Conservation (phyloP, 306 rosid species). For the Lotus japonicus region DNA sequence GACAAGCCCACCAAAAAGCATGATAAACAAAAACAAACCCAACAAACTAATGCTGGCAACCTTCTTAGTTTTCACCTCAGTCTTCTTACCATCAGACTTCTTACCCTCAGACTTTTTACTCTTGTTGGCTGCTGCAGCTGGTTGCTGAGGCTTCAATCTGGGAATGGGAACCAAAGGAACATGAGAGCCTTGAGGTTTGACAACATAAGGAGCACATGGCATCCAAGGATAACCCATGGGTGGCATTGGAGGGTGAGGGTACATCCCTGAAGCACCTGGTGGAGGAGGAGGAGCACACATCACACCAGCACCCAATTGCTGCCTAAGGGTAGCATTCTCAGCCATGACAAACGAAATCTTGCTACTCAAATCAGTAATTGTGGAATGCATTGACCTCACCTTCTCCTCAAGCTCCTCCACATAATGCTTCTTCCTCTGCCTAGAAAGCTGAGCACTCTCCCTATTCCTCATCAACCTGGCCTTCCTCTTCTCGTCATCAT, state of each 20-base stretch:
- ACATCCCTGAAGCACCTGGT: slow-evolving; percentile 58
- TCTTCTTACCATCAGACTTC: slow-evolving; percentile 50
- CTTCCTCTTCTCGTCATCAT: slow-evolving; percentile 62
- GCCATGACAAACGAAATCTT: slow-evolving; percentile 68
- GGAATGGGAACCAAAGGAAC: slow-evolving; percentile 93
- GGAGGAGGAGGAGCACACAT: slow-evolving; percentile 59
- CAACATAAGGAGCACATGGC: slow-evolving; percentile 68
- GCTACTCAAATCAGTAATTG: slow-evolving; percentile 68
- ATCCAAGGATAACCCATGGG: slow-evolving; percentile 79
- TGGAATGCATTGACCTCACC: slow-evolving; percentile 76
- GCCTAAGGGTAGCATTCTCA: slow-evolving; percentile 80
- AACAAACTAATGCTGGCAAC: slow-evolving; percentile 90
- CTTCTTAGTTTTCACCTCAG: slow-evolving; percentile 78
- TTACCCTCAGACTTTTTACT: slow-evolving; percentile 43
- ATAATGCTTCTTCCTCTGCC: slow-evolving; percentile 95
- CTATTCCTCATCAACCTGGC: slow-evolving; percentile 85
- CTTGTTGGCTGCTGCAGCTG: slow-evolving; percentile 46
- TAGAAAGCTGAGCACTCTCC: slow-evolving; percentile 96
- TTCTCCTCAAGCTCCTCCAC: slow-evolving; percentile 96
- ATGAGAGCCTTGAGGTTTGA: slow-evolving; percentile 79
- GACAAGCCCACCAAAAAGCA: slow-evolving; percentile 80
- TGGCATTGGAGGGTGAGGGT: slow-evolving; percentile 64
- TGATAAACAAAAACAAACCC: slow-evolving; percentile 69
- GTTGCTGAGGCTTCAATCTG: slow-evolving; percentile 65
- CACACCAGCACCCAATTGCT: slow-evolving; percentile 64